phyloP scores from a whole-genome alignment of 1,284 basidiomycete genomes.

The Microbotryomycetes sp. region DNA sequence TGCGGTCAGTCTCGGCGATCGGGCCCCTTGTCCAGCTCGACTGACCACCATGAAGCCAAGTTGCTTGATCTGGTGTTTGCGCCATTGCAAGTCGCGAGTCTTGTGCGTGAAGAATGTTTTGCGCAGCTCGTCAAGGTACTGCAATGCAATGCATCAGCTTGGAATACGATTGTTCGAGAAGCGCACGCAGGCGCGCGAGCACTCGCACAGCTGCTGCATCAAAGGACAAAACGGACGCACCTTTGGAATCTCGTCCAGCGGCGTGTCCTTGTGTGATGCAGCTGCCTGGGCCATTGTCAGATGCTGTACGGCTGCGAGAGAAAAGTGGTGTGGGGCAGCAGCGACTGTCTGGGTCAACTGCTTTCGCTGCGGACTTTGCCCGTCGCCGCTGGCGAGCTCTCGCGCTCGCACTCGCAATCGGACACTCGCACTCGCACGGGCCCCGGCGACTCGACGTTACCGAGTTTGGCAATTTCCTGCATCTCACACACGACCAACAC shows the following conservation, averaged over 20 bases:
- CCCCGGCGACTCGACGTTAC: too few relatives aligned
- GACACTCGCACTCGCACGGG: too few relatives aligned
- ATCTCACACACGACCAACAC: too few relatives aligned
- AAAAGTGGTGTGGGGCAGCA: too few relatives aligned
- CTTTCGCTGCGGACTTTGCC: too few relatives aligned
- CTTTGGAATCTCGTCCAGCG: neutral
- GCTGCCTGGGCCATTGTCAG: neutral
- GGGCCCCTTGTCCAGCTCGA: neutral
- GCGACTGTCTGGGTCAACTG: too few relatives aligned
- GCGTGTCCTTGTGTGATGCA: neutral
- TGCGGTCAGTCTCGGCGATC: neutral
- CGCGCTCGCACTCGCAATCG: too few relatives aligned
- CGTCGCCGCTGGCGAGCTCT: too few relatives aligned
- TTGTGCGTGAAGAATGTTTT: constrained; percentile 39
- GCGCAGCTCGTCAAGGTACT: constrained; percentile 15
- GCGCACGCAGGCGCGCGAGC: neutral
- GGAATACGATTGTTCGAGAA: neutral
- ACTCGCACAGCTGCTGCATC: neutral
- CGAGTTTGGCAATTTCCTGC: too few relatives aligned
- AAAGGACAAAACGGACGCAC: neutral
- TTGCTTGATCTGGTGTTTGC: constrained; percentile 43
- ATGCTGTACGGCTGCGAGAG: too few relatives aligned
- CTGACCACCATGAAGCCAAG: constrained; percentile 30
- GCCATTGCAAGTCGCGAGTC: constrained; percentile 39
- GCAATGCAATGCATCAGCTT: too few relatives aligned